Base-by-base conservation (phyloP, 1,139 yeast species). In the Sugiyamaella paludigena region DNA sequence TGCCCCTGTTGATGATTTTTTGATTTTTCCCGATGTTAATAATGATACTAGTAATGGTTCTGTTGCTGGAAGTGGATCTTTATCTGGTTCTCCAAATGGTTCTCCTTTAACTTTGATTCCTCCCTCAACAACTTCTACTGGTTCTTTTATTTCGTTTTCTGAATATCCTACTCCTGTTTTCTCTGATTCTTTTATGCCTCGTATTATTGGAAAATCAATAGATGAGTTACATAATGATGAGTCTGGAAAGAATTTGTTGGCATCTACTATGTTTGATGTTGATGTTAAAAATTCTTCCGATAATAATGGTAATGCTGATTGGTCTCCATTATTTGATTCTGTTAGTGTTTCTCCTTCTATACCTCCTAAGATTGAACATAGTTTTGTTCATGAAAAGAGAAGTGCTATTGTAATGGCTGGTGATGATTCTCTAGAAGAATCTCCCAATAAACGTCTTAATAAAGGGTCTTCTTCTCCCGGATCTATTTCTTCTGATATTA, bases 401-500 rank as follows among this genome's bases (percentile, higher is more conserved):
- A 38, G 53, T 19, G 57, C 57, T 9, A 50, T 56, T 40, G 56
- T 56, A 24, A 33, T 55, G 49, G 48, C 43, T 19, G 51, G 40
- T 24, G 41, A 44, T 8, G 28, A 27, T 31, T 36, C 48, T 38
- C 9, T 32, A 15, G 44, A 19, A 15, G 43, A 37, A 16, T 16
- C 31, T 37, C 12, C 43, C 12, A 9, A 12, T 26, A 45, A 39
- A 36, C 44, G 48, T 9, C 10, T 30, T 15, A 41, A 26, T 30
- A 11, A 26, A 28, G 32, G 43, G 16, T 40, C 24, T 19, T 19
- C 5, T 19, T 4, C 5, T 19, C 5, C 24, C 24, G 24, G 24
- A 5, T 19, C 24, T 4, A 5, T 5, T 19, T n/a, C 43, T 57
- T 49, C 81, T 52, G 61, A 72, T 37, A 75, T 86, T 64, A 75